phyloP scores from a whole-genome alignment of 805 yeast species.

The Candida andamanensis region DNA sequence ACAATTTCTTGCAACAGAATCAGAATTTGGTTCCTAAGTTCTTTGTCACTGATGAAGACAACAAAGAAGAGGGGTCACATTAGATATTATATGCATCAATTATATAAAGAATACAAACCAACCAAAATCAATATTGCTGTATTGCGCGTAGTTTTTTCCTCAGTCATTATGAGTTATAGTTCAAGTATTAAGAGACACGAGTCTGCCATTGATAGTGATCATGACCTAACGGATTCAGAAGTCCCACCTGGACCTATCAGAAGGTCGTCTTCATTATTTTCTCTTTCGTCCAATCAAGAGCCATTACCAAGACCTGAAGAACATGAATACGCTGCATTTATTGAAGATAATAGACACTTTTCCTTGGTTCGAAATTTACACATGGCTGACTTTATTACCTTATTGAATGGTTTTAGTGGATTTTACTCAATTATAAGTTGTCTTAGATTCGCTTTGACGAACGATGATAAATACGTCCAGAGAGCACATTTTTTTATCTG shows the following conservation, averaged over 20 bases:
- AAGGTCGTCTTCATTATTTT: conserved; percentile 50
- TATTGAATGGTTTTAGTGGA: conserved; percentile 91
- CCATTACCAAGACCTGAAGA: conserved; percentile 70
- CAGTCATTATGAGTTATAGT: conserved; percentile 15
- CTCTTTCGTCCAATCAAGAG: conserved; percentile 48
- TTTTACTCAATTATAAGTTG: conserved; percentile 87
- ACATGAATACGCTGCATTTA: conserved; percentile 71
- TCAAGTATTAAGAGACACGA: conserved; percentile 20
- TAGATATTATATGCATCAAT: background rate
- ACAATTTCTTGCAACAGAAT: conserved; percentile 12
- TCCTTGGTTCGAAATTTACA: conserved; percentile 83
- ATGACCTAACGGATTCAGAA: conserved; percentile 21
- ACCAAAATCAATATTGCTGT: too few species aligned
- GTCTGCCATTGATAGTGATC: conserved; percentile 34
- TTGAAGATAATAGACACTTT: conserved; percentile 79
- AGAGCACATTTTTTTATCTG: conserved; percentile 86
- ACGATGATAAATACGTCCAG: conserved; percentile 64
- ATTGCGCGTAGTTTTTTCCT: conserved; percentile 2
- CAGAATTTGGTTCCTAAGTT: conserved; percentile 11
- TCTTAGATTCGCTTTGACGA: conserved; percentile 71
- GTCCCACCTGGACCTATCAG: conserved; percentile 27
- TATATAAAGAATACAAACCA: too few species aligned
- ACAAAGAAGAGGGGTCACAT: conserved; percentile 1
- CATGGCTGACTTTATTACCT: conserved; percentile 93
- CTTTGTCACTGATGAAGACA: conserved; percentile 12